Base-by-base conservation (phyloP, 345 rosid species). In the Hibiscus trionum region DNA sequence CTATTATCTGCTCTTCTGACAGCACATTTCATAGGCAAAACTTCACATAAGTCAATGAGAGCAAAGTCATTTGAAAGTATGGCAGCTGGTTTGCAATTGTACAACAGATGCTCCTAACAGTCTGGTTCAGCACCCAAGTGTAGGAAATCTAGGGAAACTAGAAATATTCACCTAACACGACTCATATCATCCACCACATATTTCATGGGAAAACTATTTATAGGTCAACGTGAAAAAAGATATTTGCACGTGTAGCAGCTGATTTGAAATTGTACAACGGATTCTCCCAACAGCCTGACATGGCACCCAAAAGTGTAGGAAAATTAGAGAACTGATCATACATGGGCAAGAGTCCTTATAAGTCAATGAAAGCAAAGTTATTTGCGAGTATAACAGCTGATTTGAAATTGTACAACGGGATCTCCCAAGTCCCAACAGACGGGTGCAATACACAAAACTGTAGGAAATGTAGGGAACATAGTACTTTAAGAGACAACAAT, bases 51-150 rank as follows among this genome's bases (percentile, higher is more conserved):
- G 26, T 39, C 69, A 39, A 39, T 37, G 16, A 4, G 4, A 64
- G 69, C 27, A 64, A 39, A 64, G 69, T 62, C 66, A 62, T n/a
- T 62, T 62, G 52, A 11, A 39, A 64, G 69, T 39, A 39, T 39
- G 11, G 52, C 29, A 64, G 27, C 68, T 42, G 53, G 16, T 42
- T 42, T 21, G 53, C 14, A 65, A 64, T 11, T 33, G 66, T 16
- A 61, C 68, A 42, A 39, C 52, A 39, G 50, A 37, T 11, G 5
- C 52, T 64, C 46, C 31, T 35, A 65, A 42, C 2, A 42, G 52
- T 27, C 31, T 19, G n/a, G 31, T 19, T 15, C 69, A 64, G 50
- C 50, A 64, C 68, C 29, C 68, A 42, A 10, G 53, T 42, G 33
- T 42, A 42, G 31, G 63, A 59, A 27, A 59, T 59, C 24, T n/a